These are phyloP conservation scores for Pestalotiopsis sp. DNA, from an alignment of 2,329 filamentous ascomycete species.

Conservation along the genomic window DNA sequence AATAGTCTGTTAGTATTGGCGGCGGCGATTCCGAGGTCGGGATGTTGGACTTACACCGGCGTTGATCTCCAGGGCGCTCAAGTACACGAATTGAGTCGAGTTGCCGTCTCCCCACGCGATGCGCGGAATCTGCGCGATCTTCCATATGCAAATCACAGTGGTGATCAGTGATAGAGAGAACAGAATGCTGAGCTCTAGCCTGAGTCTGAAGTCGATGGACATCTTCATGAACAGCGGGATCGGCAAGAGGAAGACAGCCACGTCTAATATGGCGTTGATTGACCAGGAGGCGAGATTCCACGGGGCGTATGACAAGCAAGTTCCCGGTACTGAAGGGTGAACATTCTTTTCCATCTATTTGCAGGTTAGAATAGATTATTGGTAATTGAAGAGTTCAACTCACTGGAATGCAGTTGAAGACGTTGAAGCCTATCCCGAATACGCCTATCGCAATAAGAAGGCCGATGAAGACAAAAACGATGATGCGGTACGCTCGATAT, in stretches of 20 bases:
- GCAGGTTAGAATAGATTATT: background rate
- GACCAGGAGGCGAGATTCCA: background rate
- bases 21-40: too few species aligned
- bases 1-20: background rate
- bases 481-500: background rate
- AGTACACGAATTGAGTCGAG: background rate
- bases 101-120: background rate
- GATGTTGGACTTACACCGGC: background rate
- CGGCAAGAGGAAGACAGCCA: background rate
- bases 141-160: background rate
- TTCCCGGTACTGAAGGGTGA: background rate
- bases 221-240: background rate
- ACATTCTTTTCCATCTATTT: background rate
- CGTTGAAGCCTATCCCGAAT: background rate
- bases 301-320: background rate
- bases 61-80: background rate
- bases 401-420: background rate
- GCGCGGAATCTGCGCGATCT: background rate
- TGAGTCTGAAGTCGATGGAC: background rate
- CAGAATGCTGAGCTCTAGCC: background rate
- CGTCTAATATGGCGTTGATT: background rate
- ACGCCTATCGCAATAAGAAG: background rate
- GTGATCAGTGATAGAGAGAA: background rate
- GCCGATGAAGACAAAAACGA: background rate
- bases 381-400: background rate